These are phyloP conservation scores for Pyrus communis DNA, from an alignment of 306 rosid genomes.

Conservation along the genomic window DNA sequence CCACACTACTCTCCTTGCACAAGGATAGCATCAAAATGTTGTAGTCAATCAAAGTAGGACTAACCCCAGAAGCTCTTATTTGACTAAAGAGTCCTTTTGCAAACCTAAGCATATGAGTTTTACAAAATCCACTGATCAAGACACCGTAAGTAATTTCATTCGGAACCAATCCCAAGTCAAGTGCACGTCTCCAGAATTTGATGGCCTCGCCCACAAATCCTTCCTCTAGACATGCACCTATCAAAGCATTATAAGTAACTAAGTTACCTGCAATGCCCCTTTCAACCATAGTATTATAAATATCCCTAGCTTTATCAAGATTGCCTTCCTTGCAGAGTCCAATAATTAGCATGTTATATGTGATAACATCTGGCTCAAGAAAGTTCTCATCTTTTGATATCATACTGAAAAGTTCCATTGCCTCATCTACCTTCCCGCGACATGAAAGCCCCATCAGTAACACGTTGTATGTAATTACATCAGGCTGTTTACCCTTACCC, in stretches of 20 bases:
- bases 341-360: conserved; percentile 45
- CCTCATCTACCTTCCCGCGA: conserved; percentile 54
- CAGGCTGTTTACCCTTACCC: conserved; percentile 62
- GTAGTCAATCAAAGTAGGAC: conserved; percentile 45
- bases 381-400: conserved; percentile 35
- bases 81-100: conserved; percentile 70
- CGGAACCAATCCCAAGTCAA: conserved; percentile 45
- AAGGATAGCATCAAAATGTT: conserved; percentile 52
- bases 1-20: conserved; percentile 66
- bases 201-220: conserved; percentile 41
- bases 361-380: conserved; percentile 44
- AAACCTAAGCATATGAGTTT: conserved; percentile 49
- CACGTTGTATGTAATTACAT: conserved; percentile 56
- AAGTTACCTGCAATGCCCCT: conserved; percentile 43
- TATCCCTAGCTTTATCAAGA: conserved; percentile 34
- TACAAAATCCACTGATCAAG: conserved; percentile 77
- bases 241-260: conserved; percentile 50
- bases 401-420: conserved; percentile 40
- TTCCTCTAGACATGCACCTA: conserved; percentile 46
- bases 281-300: conserved; percentile 50
- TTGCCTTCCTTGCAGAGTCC: conserved; percentile 59
- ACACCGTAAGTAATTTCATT: conserved; percentile 45
- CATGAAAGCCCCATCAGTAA: conserved; percentile 53
- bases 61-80: conserved; percentile 47
- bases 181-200: conserved; percentile 44